phyloP scores from a whole-genome alignment of 257 asterid species.

The Solanum appendiculatum region DNA sequence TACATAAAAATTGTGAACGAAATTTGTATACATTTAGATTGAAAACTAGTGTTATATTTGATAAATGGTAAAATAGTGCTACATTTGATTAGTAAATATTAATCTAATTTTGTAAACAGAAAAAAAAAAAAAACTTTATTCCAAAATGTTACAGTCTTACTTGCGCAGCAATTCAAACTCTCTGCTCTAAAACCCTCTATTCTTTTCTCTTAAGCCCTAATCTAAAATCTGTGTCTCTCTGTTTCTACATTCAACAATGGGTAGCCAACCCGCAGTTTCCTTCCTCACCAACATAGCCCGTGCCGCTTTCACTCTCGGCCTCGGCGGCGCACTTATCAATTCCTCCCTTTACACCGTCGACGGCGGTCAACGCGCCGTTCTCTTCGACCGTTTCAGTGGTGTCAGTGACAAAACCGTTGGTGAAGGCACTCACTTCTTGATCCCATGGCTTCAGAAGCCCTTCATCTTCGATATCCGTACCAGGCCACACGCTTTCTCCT shows the following conservation, averaged over 20 bases:
- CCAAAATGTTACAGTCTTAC: neutral
- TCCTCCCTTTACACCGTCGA: slow-evolving; percentile 88
- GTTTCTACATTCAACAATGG: slow-evolving; percentile 25
- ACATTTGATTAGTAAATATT: too few relatives aligned
- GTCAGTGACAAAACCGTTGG: slow-evolving; percentile 66
- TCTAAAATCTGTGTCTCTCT: neutral
- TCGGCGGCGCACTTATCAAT: slow-evolving; percentile 46
- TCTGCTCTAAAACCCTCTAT: neutral
- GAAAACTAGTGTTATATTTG: neutral
- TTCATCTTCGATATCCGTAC: slow-evolving; percentile 88
- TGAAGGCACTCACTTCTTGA: slow-evolving; percentile 78
- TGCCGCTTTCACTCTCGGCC: slow-evolving; percentile 57
- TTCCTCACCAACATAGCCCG: slow-evolving; percentile 64
- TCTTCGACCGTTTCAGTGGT: slow-evolving; percentile 88
- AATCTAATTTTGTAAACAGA: neutral
- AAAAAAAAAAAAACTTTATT: too few relatives aligned
- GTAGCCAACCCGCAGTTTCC: slow-evolving; percentile 56
- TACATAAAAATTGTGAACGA: too few relatives aligned
- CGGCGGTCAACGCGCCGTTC: slow-evolving; percentile 93
- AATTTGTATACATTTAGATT: too few relatives aligned
- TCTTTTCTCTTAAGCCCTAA: neutral
- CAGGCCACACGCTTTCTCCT: slow-evolving; percentile 75
- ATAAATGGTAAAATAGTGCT: too few relatives aligned
- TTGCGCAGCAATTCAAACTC: neutral
- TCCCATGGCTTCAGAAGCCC: slow-evolving; percentile 96